phyloP scores from a whole-genome alignment of 1,139 yeast species.

The Zygotorulaspora mrakii region DNA sequence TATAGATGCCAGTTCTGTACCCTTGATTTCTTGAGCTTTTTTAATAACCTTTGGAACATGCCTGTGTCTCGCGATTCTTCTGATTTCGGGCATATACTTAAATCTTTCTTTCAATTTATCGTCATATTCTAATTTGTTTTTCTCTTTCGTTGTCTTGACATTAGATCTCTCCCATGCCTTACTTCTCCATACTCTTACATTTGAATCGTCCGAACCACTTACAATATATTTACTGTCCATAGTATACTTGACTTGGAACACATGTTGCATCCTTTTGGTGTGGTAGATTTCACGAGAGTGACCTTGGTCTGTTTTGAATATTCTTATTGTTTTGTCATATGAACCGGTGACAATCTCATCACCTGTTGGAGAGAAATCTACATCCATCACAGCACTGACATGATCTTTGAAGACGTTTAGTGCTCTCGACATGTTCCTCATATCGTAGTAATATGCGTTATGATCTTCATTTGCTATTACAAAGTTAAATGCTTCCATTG shows the following conservation, averaged over 20 bases:
- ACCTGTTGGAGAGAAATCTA: conserved; percentile 96
- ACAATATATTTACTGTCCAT: conserved; percentile 85
- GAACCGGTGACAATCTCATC: conserved; percentile 94
- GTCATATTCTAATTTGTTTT: conserved; percentile 84
- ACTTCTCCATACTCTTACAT: conserved; percentile 88
- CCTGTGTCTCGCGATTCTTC: conserved; percentile 84
- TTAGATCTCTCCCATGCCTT: conserved; percentile 79
- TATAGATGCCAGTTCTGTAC: conserved; percentile 64
- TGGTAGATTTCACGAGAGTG: conserved; percentile 94
- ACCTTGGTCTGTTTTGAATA: conserved; percentile 72
- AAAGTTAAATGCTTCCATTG: conserved; percentile 94
- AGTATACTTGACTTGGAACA: conserved; percentile 76
- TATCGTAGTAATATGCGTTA: conserved; percentile 90
- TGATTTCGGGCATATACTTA: conserved; percentile 94
- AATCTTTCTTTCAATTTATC: conserved; percentile 86
- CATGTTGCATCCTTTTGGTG: conserved; percentile 95
- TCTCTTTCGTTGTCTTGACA: conserved; percentile 74
- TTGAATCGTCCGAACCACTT: conserved; percentile 95
- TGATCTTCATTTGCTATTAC: conserved; percentile 95
- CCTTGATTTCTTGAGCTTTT: conserved; percentile 83
- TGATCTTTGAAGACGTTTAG: conserved; percentile 89
- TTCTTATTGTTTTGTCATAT: conserved; percentile 87
- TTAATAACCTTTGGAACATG: conserved; percentile 84
- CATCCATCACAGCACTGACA: conserved; percentile 91
- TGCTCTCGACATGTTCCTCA: conserved; percentile 82